Evolutionary conservation across 805 yeast species (phyloP), one percentile per base, ranked within the genome.

Genomic region (Komagataella ulmi): DNA sequence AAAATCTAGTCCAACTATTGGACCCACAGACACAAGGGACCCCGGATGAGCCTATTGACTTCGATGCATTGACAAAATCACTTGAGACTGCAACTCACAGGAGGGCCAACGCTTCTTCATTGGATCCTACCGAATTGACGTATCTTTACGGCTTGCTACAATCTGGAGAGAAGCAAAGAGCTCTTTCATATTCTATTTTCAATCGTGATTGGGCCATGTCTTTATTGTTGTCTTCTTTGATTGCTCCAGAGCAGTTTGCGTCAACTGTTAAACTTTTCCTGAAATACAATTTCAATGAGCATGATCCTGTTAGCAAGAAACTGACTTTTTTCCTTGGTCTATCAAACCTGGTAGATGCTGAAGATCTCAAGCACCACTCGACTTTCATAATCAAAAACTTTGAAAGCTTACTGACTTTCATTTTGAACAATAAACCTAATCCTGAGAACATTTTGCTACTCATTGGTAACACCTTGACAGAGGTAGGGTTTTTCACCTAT

Each of bases 201-300:
- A 76, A 78, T 51, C 76, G 79, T 7, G 86, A 87, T 56, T 90
- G 87, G 84, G 81, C 91, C 0, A 71, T 89, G 64, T 85, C 96
- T 0, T 65, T 91, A 51, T 62, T 88, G 30, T 69, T 90, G 49
- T 81, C 95, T 1, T 76, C 82, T 54, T 64, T 87, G 17, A 67
- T 80, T 24, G 84, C 93, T 2, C 76, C 77, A 18, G 81, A 79
- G 3, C 71, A 72, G 44, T 58, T 63, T 45, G 51, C 57, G 8
- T 59, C 62, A 21, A 75, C 83, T 2, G 81, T 83, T 5, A 71
- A 80, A 21, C 46, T 63, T 12, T 66, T 59, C 53, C 48, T 61
- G 0, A 24, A 53, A 1, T 46, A 49, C 6, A 55, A 54, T 19
- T 59, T 65, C 46, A 56, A 58, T 24, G 44, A 46, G 1, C 24